Percentiles rank a stretch among this genome's conserved stretches.
These are phyloP conservation scores for Gynochthodes officinalis DNA, from an alignment of 257 asterid genomes.

Conservation along the genomic window DNA sequence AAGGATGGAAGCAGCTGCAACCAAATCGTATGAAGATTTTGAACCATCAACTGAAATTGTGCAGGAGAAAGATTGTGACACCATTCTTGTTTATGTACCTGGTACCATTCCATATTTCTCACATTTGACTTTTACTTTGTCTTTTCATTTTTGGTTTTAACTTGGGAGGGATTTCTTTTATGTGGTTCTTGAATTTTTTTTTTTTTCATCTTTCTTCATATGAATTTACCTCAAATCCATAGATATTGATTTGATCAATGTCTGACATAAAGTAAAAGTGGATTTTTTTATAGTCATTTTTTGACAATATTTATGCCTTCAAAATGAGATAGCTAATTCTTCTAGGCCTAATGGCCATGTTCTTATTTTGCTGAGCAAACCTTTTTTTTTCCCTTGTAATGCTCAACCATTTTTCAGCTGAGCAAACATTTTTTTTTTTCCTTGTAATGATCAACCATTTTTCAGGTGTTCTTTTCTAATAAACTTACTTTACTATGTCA, in stretches of 20 bases:
- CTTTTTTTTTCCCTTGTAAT: not conserved
- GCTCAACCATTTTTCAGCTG: not conserved
- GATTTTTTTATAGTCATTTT: no score
- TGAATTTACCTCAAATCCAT: no score
- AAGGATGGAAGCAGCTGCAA: slow-evolving; percentile 29
- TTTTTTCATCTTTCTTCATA: not conserved
- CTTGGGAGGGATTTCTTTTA: not conserved
- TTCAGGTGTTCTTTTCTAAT: no score
- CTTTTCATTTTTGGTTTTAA: no score
- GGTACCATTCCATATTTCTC: slow-evolving; percentile 29
- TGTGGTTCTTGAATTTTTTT: no score
- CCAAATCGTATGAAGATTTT: slow-evolving; percentile 33
- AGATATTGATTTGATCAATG: no score
- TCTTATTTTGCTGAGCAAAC: not conserved
- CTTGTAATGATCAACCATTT: not conserved
- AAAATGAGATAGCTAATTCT: no score
- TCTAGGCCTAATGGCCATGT: not conserved
- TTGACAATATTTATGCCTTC: no score
- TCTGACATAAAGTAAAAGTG: no score
- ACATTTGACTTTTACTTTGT: no score
- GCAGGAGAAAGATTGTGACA: slow-evolving; percentile 52
- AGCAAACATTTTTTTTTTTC: not conserved
- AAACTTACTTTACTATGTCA: not conserved
- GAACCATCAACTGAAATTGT: slow-evolving; percentile 48
- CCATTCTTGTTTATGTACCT: slow-evolving; percentile 49